Base-by-base conservation (phyloP, 805 yeast species). In the Candida broadrunensis region DNA sequence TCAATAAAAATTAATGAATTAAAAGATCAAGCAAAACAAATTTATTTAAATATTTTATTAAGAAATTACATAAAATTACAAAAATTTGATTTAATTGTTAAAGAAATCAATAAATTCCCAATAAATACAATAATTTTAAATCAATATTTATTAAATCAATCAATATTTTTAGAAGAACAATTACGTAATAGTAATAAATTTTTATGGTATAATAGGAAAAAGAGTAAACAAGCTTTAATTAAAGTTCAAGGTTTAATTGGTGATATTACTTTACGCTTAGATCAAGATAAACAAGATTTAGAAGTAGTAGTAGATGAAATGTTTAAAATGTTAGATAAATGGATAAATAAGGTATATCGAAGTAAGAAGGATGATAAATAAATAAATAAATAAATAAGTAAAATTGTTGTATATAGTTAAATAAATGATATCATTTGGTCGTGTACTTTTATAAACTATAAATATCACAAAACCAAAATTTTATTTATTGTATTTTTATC, bases 131-230 rank as follows among this genome's bases (percentile, higher is more conserved):
- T 55, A 15, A 47, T 50, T 1, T 48, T 68, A 9, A 61, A 60
- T 35, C 71, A 70, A 8, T 68, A 64, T 44, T 47, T 68, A 15
- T 48, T 53, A 42, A 51, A 56, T 27, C 71, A 67, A 30, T 60
- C 65, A 36, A 50, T 54, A 32, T 58, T 39, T 34, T 51, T 69
- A 12, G 70, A 64, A 38, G 55, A 52, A 24, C 34, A 30, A 20
- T 21, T 37, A 29, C 35, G 12, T 7, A 15, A 29, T 27, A 27
- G 20, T 7, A 13, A 9, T 5, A 29, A 29, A 15, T 3, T 14
- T 5, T 8, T 11, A 11, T 8, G 14, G 32, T 31, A 8, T 18
- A 35, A 20, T 17, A 19, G 13, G 17, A 11, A 42, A 44, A 15
- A 25, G 2, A 11, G 14, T 13, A 27, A 13, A 3, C 4, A 21